These are phyloP conservation scores for Bocquillonia castaneifolia DNA, from an alignment of 441 rosid species.

Conservation along the genomic window DNA sequence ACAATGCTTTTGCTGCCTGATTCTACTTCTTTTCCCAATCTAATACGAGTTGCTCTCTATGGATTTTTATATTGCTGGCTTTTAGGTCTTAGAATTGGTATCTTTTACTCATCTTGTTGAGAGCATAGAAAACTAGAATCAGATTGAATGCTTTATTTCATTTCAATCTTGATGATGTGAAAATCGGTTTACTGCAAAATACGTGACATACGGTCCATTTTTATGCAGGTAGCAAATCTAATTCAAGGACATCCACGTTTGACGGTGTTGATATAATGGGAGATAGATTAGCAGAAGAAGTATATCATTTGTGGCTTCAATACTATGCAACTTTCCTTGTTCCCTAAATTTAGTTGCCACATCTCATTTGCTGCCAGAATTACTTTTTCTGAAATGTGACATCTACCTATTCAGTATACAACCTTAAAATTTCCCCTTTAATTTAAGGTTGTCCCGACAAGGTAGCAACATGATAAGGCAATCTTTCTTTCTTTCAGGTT, in stretches of 20 bases:
- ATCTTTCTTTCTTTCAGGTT: constrained; percentile 50
- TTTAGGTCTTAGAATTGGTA: background rate
- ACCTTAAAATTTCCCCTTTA: background rate
- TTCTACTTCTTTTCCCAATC: too few species aligned
- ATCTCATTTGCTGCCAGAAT: background rate
- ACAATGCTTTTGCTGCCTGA: too few species aligned
- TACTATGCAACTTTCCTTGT: background rate
- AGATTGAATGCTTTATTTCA: background rate
- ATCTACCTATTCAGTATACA: constrained; percentile 11
- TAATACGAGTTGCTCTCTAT: too few species aligned
- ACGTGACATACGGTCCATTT: constrained; percentile 20
- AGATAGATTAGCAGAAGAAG: constrained; percentile 87
- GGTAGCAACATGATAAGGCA: background rate
- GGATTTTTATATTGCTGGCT: too few species aligned
- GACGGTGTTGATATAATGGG: constrained; percentile 93
- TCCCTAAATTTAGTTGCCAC: background rate
- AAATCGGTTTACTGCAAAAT: constrained; percentile 1
- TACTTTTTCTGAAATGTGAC: background rate
- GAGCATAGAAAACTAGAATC: too few species aligned
- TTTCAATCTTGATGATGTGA: background rate
- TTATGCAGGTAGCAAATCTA: constrained; percentile 66
- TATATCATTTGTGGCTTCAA: constrained; percentile 23
- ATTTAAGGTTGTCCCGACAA: constrained; percentile 19
- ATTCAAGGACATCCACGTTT: constrained; percentile 53
- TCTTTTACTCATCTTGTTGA: background rate